A percentile compares a stretch with the other conserved stretches of the same genome.
Evolutionary conservation across 75 land plant genomes (phyloP).

Genomic region (Cupressus sempervirens): DNA sequence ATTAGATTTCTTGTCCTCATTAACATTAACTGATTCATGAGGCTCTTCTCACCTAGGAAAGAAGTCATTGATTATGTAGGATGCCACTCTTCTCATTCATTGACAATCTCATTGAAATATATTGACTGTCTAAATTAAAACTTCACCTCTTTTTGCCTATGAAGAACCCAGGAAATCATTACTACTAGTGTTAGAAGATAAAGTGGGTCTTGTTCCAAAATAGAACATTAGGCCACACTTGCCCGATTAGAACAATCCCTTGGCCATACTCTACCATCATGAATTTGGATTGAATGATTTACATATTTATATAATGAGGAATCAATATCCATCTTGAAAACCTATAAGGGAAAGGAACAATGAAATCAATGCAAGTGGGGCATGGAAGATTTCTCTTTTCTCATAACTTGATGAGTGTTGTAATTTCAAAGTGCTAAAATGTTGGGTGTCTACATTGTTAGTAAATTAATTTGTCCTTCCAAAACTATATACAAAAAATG

Average conservation of each 20-base stretch:
- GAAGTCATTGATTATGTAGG: neutral
- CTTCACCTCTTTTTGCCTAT: neutral
- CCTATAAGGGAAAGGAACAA: neutral
- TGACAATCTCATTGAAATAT: constrained; percentile 42
- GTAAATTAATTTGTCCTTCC: too few relatives aligned
- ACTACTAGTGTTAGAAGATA: neutral
- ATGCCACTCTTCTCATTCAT: constrained; percentile 20
- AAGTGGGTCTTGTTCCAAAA: neutral
- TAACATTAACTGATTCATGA: constrained; percentile 8
- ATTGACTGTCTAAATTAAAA: neutral
- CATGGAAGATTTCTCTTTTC: neutral
- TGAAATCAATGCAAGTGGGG: neutral
- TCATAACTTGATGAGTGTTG: neutral
- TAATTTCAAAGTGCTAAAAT: neutral
- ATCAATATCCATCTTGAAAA: neutral
- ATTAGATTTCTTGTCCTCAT: neutral
- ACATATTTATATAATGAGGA: neutral
- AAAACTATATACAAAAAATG: too few relatives aligned
- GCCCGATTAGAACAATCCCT: neutral
- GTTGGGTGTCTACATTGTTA: neutral
- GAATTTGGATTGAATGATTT: neutral
- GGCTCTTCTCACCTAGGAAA: constrained; percentile 8
- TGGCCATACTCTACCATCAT: neutral
- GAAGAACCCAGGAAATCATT: neutral
- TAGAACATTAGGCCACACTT: neutral